Conservation (phyloP, 108 stramenopile genomes). For the Seminavis robusta region DNA sequence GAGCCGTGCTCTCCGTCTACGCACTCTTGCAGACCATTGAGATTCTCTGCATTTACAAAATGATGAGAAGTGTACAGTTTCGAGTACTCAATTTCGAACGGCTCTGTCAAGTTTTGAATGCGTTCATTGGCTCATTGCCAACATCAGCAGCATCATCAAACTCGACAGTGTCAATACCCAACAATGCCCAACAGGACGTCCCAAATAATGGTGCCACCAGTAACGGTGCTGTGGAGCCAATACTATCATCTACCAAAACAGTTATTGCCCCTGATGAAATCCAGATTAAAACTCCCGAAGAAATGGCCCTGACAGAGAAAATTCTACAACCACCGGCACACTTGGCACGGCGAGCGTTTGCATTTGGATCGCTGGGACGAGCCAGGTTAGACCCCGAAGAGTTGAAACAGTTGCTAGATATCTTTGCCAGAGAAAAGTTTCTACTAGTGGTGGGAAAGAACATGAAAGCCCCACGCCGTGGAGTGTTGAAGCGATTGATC, state of each 20-base stretch:
- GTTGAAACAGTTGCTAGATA: slow-evolving; percentile 41
- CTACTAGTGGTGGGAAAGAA: slow-evolving; percentile 73
- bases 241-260: background rate
- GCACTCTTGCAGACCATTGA: slow-evolving; percentile 70
- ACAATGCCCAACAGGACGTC: too few relatives aligned
- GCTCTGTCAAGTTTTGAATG: slow-evolving; percentile 52
- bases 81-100: slow-evolving; percentile 86
- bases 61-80: slow-evolving; percentile 83
- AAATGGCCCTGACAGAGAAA: slow-evolving; percentile 56
- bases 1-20: slow-evolving; percentile 60
- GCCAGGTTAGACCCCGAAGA: slow-evolving; percentile 60
- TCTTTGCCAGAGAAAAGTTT: slow-evolving; percentile 67
- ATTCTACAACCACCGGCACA: slow-evolving; percentile 71
- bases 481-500: slow-evolving; percentile 18
- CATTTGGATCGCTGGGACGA: slow-evolving; percentile 72
- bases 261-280: too few relatives aligned
- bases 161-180: background rate
- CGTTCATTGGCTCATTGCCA: too few relatives aligned
- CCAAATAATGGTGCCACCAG: background rate
- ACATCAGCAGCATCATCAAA: background rate
- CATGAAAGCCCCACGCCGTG: slow-evolving; percentile 49
- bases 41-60: slow-evolving; percentile 85
- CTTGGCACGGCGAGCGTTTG: slow-evolving; percentile 59
- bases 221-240: background rate
- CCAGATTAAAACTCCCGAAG: slow-evolving; percentile 54